Percentiles rank a stretch among this genome's conserved stretches.
These are phyloP conservation scores for Nicotiana obtusifolia DNA, from an alignment of 257 asterid species.

Conservation along the genomic window DNA sequence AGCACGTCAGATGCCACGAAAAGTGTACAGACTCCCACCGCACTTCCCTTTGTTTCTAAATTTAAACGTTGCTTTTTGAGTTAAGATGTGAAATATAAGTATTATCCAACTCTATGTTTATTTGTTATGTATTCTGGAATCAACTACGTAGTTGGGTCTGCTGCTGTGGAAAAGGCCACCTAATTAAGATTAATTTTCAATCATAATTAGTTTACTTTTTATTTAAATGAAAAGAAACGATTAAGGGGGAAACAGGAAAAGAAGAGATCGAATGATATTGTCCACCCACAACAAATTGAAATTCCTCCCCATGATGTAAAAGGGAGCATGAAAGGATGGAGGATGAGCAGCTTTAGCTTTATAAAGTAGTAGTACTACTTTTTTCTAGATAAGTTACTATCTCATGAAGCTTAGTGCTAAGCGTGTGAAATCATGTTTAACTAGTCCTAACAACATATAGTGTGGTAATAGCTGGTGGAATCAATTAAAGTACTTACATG, in stretches of 20 bases:
- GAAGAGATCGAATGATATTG: neutral
- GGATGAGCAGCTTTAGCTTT: constrained; percentile 6
- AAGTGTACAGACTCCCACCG: neutral
- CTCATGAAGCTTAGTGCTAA: neutral
- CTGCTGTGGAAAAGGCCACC: too few relatives aligned
- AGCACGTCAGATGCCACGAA: neutral
- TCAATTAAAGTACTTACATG: constrained; percentile 1
- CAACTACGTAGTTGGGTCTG: too few relatives aligned
- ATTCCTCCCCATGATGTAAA: neutral
- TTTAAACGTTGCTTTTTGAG: too few relatives aligned
- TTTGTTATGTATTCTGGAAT: too few relatives aligned
- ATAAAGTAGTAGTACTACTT: neutral
- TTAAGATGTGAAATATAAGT: too few relatives aligned
- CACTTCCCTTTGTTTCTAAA: neutral
- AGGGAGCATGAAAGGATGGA: constrained; percentile 6
- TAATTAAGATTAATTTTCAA: too few relatives aligned
- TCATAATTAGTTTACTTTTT: neutral
- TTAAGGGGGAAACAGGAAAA: neutral
- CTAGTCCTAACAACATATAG: neutral
- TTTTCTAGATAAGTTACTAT: neutral
- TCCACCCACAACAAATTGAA: constrained; percentile 5
- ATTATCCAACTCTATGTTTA: too few relatives aligned
- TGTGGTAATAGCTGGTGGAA: neutral
- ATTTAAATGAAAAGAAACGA: neutral
- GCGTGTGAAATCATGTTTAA: constrained; percentile 1